Evolutionary conservation across 768 basidiomycete species (phyloP).

Genomic region (Asterophora lycoperdoides): DNA sequence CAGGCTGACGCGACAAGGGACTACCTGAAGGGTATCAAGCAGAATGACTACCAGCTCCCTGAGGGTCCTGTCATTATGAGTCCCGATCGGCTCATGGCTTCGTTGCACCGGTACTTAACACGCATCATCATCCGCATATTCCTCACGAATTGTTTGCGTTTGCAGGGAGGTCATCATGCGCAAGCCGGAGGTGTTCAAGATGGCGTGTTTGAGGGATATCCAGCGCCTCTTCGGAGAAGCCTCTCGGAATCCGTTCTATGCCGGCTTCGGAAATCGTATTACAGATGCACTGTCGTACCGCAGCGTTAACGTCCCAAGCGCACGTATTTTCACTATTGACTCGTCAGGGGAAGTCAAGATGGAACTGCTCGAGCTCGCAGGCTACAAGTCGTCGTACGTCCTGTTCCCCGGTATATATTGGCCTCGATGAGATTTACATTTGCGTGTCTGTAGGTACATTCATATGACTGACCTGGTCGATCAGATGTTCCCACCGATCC

Average conservation of each 20-base stretch:
- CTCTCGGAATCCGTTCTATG: conserved; percentile 80
- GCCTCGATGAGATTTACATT: not conserved
- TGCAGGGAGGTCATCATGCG: conserved; percentile 95
- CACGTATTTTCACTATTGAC: conserved; percentile 96
- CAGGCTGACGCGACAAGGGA: conserved; percentile 96
- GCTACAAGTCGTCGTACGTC: conserved; percentile 87
- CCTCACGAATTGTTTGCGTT: not conserved
- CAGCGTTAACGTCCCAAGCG: conserved; percentile 90
- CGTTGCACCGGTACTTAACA: conserved; percentile 72
- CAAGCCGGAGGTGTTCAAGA: conserved; percentile 99
- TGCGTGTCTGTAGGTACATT: conserved; percentile 63
- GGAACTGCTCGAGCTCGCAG: conserved; percentile 93
- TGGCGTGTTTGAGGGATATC: conserved; percentile 96
- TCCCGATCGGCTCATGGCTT: conserved; percentile 91
- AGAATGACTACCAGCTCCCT: conserved; percentile 94
- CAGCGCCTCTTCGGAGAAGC: conserved; percentile 81
- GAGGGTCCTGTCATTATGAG: conserved; percentile 99
- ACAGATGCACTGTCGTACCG: conserved; percentile 98
- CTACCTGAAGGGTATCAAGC: conserved; percentile 91
- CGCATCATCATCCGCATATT: conserved; percentile 16
- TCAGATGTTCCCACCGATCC: conserved; percentile 97
- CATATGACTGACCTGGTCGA: conserved; percentile 99
- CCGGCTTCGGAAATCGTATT: conserved; percentile 97
- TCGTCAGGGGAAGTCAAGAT: conserved; percentile 93
- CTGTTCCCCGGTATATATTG: not conserved